Percentiles rank a stretch among this genome's conserved stretches.
These are phyloP conservation scores for Aspergillus glaucus DNA, from an alignment of 2,329 filamentous ascomycete species.

Conservation along the genomic window DNA sequence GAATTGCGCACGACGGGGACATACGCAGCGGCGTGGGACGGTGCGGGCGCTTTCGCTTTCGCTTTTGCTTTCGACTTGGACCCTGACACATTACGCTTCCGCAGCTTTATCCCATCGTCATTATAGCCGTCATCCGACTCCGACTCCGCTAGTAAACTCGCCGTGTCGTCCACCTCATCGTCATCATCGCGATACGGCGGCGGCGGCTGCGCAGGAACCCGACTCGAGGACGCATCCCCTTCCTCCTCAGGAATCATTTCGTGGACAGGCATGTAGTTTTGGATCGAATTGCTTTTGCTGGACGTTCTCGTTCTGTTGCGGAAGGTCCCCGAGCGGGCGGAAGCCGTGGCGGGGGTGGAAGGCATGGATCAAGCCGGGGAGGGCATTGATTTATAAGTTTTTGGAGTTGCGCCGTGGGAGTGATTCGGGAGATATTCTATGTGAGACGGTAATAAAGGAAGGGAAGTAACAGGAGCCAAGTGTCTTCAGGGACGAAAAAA, in stretches of 20 bases:
- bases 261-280: conserved; percentile 10
- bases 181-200: conserved; percentile 2
- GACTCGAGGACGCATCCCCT: neutral
- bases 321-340: conserved; percentile 3
- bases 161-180: conserved; percentile 6
- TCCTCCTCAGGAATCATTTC: conserved; percentile 15
- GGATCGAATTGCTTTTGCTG: conserved; percentile 1
- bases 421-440: too few species aligned
- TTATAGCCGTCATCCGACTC: neutral
- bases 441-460: too few species aligned
- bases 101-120: neutral
- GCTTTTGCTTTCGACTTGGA: conserved; percentile 14
- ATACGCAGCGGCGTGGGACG: conserved; percentile 6
- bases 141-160: neutral
- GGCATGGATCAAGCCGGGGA: neutral
- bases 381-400: neutral
- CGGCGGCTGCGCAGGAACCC: neutral
- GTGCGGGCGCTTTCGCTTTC: neutral
- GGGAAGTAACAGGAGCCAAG: neutral
- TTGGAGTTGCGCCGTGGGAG: neutral
- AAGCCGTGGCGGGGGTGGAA: conserved; percentile 1
- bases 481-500: neutral
- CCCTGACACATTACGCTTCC: neutral
- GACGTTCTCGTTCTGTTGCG: neutral
- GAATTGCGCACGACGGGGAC: conserved; percentile 12